Conservation (phyloP, 352 stramenopile species). For the Phytopythium vexans region DNA sequence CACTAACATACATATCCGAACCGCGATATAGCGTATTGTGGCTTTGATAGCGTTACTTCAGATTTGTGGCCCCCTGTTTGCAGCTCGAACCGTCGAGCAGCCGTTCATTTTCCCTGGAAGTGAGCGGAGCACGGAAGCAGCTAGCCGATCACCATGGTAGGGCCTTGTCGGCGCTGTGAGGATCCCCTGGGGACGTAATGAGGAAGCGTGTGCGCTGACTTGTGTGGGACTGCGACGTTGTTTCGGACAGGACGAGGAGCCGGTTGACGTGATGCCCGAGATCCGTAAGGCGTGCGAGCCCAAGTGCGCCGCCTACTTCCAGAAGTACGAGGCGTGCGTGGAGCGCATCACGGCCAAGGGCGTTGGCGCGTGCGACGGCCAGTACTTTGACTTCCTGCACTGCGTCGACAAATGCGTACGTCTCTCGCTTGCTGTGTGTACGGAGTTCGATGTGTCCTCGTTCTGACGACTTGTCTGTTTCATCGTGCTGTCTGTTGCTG, state of each 20-base stretch:
- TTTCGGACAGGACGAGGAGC: conserved; percentile 78
- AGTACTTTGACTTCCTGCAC: conserved; percentile 95
- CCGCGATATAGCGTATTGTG: neutral
- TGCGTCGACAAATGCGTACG: conserved; percentile 95
- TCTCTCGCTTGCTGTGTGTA: neutral
- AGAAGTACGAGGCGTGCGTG: conserved; percentile 91
- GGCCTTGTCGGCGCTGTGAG: neutral
- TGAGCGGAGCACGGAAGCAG: conserved; percentile 3
- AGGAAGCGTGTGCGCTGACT: neutral
- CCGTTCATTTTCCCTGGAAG: conserved; percentile 37
- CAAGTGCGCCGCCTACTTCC: conserved; percentile 84
- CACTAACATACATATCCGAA: neutral
- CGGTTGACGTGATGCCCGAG: conserved; percentile 91
- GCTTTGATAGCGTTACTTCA: conserved; percentile 6
- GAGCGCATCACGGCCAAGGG: conserved; percentile 90
- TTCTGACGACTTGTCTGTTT: conserved; percentile 3
- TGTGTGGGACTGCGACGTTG: too few relatives aligned
- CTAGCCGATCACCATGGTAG: conserved; percentile 12
- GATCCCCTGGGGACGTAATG: neutral
- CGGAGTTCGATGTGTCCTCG: neutral
- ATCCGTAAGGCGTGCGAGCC: conserved; percentile 92
- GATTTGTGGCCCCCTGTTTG: neutral
- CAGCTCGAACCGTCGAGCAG: conserved; percentile 7
- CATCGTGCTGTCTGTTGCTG: conserved; percentile 7
- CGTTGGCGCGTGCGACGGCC: conserved; percentile 91